Base-by-base conservation (phyloP, 1,284 basidiomycete genomes). In the Waitea zeae region DNA sequence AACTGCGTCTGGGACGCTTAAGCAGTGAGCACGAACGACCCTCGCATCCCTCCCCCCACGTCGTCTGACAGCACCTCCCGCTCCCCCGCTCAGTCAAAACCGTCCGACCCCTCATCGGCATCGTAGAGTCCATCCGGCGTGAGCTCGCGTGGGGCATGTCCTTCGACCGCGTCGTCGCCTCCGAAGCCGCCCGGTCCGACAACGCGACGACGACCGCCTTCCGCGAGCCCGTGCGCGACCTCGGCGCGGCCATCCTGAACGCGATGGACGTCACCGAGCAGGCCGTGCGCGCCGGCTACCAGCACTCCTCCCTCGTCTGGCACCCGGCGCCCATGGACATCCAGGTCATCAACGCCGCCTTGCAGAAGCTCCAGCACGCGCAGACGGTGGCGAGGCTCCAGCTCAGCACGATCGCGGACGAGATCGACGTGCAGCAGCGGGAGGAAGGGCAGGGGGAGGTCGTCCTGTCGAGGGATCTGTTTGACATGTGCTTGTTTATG, bases 81-180 rank as follows among this genome's bases (percentile, higher is more conserved):
- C 22, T 26, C n/a, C 22, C n/a, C 22, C n/a, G 22, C 22, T 4
- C 40, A 65, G 64, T 67, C 5, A 57, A 61, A 38, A 53, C 55
- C 7, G 53, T 67, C 12, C 58, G 61, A 31, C 62, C 62, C 3
- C 50, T 67, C 20, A 55, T 65, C 15, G 53, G 52, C 12, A 59
- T 50, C 12, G 47, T 56, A 4, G 57, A 66, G 44, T 62, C 65
- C 39, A 41, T 64, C 6, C 53, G 65, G 12, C 54, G 62, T 19
- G 62, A 64, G 38, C 45, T 68, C 5, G 57, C 61, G 2, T 62
- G 62, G 59, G 63, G 62, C 20, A 54, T 59, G 46, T 45, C 52
- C 3, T 47, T 52, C 17, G 47, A 48, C 6, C 45, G 41, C 27
- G 31, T 34, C 22, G 19, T 37, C 15, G 20, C 24, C 18, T 13